Percentiles rank a stretch among this genome's conserved stretches.
Evolutionary conservation across 371 early-diverging fungal species (phyloP).

Genomic region (Mucor plumbeus): DNA sequence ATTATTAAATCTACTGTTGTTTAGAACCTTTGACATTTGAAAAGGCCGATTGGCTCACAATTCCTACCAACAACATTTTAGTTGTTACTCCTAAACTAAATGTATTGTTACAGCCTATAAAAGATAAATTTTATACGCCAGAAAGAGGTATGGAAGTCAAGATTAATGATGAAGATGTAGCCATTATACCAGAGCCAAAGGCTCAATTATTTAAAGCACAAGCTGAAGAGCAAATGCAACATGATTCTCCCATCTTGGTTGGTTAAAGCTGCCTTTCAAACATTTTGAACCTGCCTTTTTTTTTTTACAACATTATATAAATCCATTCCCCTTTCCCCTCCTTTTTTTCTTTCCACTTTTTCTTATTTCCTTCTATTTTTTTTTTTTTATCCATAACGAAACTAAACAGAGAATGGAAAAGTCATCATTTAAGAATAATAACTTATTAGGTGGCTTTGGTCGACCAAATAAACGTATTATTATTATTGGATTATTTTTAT

Average conservation of each 20-base stretch:
- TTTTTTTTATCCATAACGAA: neutral
- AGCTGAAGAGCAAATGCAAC: slow-evolving; percentile 27
- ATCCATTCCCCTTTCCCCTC: neutral
- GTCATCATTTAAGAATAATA: neutral
- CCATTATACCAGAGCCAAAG: slow-evolving; percentile 53
- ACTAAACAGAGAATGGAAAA: neutral
- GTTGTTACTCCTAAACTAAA: slow-evolving; percentile 81
- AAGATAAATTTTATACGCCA: slow-evolving; percentile 68
- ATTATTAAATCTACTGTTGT: neutral
- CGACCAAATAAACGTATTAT: neutral
- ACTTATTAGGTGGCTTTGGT: neutral
- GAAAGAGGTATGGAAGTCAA: slow-evolving; percentile 47
- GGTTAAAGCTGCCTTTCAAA: neutral
- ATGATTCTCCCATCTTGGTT: slow-evolving; percentile 19
- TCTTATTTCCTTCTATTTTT: neutral
- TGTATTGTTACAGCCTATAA: slow-evolving; percentile 77
- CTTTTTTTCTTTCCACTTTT: neutral
- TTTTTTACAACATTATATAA: neutral
- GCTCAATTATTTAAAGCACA: slow-evolving; percentile 44
- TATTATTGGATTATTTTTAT: neutral
- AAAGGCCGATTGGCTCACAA: slow-evolving; percentile 81
- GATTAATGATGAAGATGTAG: slow-evolving; percentile 39
- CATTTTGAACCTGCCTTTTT: slow-evolving; percentile 6
- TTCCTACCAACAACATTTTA: slow-evolving; percentile 80
- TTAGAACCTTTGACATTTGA: slow-evolving; percentile 86